phyloP scores from a whole-genome alignment of 768 basidiomycete genomes.

The Porpolomopsis calyptriformis region DNA sequence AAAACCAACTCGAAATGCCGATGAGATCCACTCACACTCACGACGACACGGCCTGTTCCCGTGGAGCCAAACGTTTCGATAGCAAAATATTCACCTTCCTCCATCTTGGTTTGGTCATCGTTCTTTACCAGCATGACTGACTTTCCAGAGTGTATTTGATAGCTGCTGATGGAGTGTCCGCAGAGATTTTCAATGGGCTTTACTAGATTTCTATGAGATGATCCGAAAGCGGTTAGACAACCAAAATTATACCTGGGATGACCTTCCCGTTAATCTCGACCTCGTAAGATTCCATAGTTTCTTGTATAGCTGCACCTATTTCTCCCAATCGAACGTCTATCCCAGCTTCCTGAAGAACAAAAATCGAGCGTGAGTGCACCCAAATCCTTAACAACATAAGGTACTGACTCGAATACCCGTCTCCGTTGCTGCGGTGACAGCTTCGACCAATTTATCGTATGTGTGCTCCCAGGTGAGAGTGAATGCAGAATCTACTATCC shows the following conservation, averaged over 20 bases:
- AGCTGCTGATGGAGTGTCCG: conserved; percentile 84
- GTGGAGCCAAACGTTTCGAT: conserved; percentile 99
- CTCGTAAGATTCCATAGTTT: conserved; percentile 98
- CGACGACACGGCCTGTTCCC: conserved; percentile 78
- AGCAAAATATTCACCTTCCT: conserved; percentile 98
- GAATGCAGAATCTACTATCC: conserved; percentile 93
- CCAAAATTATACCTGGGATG: conserved; percentile 80
- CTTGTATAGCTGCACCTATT: conserved; percentile 84
- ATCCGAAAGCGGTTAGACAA: background rate
- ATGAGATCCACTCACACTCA: conserved; percentile 40
- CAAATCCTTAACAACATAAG: conserved; percentile 3
- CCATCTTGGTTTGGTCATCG: conserved; percentile 91
- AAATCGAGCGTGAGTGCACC: background rate
- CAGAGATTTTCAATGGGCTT: conserved; percentile 91
- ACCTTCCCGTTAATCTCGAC: conserved; percentile 81
- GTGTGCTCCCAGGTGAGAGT: conserved; percentile 86
- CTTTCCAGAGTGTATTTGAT: conserved; percentile 92
- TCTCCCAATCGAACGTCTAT: conserved; percentile 93
- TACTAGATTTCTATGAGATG: conserved; percentile 36
- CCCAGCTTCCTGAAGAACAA: conserved; percentile 67
- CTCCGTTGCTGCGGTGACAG: conserved; percentile 90
- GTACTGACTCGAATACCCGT: conserved; percentile 71
- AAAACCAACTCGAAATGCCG: background rate
- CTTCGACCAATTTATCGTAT: conserved; percentile 81
- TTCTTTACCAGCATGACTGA: conserved; percentile 84